Base-by-base conservation (phyloP, 371 early-diverging fungal genomes). In the Mortierella sp. region DNA sequence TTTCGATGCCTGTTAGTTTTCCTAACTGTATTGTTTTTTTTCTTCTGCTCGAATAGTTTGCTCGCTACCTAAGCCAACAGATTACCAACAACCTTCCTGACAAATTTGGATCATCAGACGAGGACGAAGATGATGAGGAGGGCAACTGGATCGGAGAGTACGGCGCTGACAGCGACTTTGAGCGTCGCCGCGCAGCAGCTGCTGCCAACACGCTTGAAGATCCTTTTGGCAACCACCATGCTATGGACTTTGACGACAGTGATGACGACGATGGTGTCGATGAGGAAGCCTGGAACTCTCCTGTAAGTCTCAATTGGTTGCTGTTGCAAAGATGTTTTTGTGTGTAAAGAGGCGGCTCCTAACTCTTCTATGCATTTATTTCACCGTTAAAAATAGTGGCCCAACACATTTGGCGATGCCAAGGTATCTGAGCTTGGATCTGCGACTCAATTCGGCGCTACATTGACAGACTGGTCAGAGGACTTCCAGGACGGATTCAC, bases 1-100 rank as follows among this genome's bases (percentile, higher is more conserved):
- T 4, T 40, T 40, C 43, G 6, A 4, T 40, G 43, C 43, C 43
- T 40, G 2, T 6, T 40, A 40, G 43, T 40, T 40, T 40, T 40
- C 43, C 43, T 40, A 40, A 40, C 43, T 59, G 16, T 59, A 28
- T 13, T 13, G 1, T 11, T 59, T n/a, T 59, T 59, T 72, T 73
- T 44, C 51, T 55, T 40, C 61, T 50, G 54, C 67, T 72, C 16
- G 16, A n/a, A 6, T 87, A 95, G 94, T 90, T 95, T 89, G 90
- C 95, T 28, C 80, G 95, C 72, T 95, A 92, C 83, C 76, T 94
- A 51, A 88, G 92, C 83, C 90, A 95, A 79, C 90, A 93, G 85
- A 90, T 94, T 48, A 91, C 93, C 19, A 88, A 85, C 72, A 91
- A 93, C 80, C 73, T 92, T 69, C 93, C 95, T 37, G 93, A 93